Percentiles rank a stretch among this genome's conserved stretches.
Evolutionary conservation across 208 protist genomes (phyloP).

Genomic region (Porcisia hertigi): DNA sequence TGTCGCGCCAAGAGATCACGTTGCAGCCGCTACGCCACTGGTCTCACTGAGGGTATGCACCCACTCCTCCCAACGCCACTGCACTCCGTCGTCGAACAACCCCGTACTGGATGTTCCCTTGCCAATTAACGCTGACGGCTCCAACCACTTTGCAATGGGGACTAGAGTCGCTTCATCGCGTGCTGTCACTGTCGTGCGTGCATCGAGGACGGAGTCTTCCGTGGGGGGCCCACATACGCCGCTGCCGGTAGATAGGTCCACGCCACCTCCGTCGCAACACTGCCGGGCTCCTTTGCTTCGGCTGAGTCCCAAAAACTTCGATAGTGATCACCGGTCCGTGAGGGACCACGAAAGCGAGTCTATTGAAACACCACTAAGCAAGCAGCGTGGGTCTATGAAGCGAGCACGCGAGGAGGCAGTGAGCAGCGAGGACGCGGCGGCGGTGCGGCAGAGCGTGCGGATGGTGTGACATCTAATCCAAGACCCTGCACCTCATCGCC

Average conservation of each 20-base stretch:
- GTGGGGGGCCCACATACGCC: conserved; percentile 7
- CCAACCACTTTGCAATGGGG: background rate
- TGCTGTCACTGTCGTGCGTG: conserved; percentile 1
- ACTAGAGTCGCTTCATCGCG: background rate
- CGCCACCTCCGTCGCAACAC: background rate
- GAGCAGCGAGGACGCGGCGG: background rate
- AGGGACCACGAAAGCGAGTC: background rate
- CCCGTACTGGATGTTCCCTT: background rate
- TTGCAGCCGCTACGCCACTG: background rate
- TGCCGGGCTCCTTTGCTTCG: background rate
- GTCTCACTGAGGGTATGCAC: background rate
- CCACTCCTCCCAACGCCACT: conserved; percentile 15
- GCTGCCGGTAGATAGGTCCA: background rate
- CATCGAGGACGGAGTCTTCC: background rate
- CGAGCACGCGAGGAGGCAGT: conserved; percentile 27
- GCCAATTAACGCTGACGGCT: background rate
- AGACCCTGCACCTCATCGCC: no score
- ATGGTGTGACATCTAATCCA: conserved; percentile 2
- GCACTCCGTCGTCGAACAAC: conserved; percentile 15
- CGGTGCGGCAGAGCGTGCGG: conserved; percentile 3
- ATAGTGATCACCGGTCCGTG: background rate
- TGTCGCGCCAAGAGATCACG: background rate
- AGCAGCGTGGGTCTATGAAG: conserved; percentile 25
- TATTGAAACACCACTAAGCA: conserved; percentile 5
- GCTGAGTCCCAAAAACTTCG: conserved; percentile 1